Base-by-base conservation (phyloP, 202 grass and related monocot species). In the Brachypodium distachyon region DNA sequence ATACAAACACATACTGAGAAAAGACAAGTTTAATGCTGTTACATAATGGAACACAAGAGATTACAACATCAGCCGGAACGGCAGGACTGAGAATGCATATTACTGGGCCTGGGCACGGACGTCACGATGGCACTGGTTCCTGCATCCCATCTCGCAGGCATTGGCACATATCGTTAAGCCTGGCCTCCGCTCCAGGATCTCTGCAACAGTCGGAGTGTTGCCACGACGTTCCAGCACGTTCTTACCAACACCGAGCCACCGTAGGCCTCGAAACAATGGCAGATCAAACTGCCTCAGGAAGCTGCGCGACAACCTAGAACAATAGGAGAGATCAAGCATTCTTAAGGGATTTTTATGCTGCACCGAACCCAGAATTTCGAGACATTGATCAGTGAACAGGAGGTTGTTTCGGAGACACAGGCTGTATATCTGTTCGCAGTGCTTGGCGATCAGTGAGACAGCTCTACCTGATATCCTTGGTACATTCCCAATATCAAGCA, bases 171-270 rank as follows among this genome's bases (percentile, higher is more conserved):
- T 88, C 7, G 48, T 95, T 59, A 98, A 80, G 13, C 89, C 96
- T 12, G 87, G 91, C 56, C 80, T 85, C 11, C 70, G 82, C 21
- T 32, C 81, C 58, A 79, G 56, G 75, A 98, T 81, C 44, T 94
- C 80, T 2, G 49, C 27, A 4, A 87, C 80, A 8, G 63, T 95
- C 0, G 76, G 80, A 36, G 68, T 90, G 78, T 85, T 72, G 39
- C 83, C 80, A 19, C 81, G 74, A 4, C 82, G 77, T 9, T 84
- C 62, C 47, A 88, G 55, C 70, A 82, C 80, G 7, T 90, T 98
- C 76, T 82, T 92, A 29, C 95, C 95, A 10, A 95, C 73, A 10
- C 95, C 95, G 54, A 98, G 89, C 91, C 95, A 98, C 34, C 92
- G 82, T 34, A 95, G 86, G 27, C 91, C 95, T 67, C 89, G 80